Base-by-base conservation (phyloP, 2,329 filamentous ascomycete species). In the Colletotrichum agaves region DNA sequence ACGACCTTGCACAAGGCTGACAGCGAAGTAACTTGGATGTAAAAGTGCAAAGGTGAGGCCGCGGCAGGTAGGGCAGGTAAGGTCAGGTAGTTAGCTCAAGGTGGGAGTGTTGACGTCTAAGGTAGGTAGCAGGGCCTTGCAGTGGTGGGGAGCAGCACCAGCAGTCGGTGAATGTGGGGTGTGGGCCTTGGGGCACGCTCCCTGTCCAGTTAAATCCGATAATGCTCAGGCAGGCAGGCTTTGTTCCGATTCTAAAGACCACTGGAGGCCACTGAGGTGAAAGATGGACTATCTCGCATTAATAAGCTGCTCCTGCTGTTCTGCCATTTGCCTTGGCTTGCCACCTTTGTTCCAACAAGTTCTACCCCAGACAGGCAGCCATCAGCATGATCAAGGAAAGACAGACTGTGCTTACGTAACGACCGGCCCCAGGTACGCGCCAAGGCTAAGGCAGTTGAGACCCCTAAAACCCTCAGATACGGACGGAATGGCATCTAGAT, bases 181-280 rank as follows among this genome's bases (percentile, higher is more conserved):
- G 17, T 12, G 7, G 15, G 35, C 31, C 46, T n/a, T 53, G 19
- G 21, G 35, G 10, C 44, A 11, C 15, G 49, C 35, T 33, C 35
- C 41, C 11, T 50, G 59, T 15, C 35, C 47, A 52, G 46, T 65
- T 60, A 68, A 68, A 44, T 64, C 65, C 53, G 61, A 67, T 21
- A 37, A 17, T n/a, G 33, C 15, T 27, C 27, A 17, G 47, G 47
- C 27, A 17, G 47, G 47, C 27, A 35, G 23, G 15, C 47, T 31
- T 31, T 52, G 27, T n/a, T 50, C 47, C 15, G 44, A 44, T 27
- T 11, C 35, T 47, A 46, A 37, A 37, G 43, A 5, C 47, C 53
- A 43, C 64, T 52, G 39, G 17, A 44, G 39, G 21, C 64, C 61
- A 53, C 60, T 27, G 52, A 37, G 10, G 35, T 37, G 35, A 37